Base-by-base conservation (phyloP, 164 flowering plant genomes). In the Chimonanthus salicifolius region DNA sequence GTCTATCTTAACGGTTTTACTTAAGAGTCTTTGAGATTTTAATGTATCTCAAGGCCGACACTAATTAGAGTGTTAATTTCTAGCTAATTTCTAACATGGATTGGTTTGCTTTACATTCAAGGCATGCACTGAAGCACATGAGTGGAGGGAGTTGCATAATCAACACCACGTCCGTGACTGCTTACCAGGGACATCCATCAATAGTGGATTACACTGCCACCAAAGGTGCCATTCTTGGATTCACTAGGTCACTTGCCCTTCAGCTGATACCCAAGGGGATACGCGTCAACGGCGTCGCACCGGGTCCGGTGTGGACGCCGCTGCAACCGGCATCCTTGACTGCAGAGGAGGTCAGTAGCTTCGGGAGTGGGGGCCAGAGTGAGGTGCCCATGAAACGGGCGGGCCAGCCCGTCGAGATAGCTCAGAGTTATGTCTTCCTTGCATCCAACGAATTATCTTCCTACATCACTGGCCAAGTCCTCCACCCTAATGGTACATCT, bases 301-400 rank as follows among this genome's bases (percentile, higher is more conserved):
- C 95, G 0, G 94, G 95, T 0, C 98, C 94, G 0, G 80, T 92
- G 0, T 91, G 94, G 92, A 90, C 95, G 0, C 95, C 97, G 0
- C 72, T 90, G 67, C 85, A 89, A 1, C 94, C 93, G 8, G 82
- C 94, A 0, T 88, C 90, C 0, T 87, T 91, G 69, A 64, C 10
- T 4, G 33, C 33, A 1, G 91, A 88, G 6, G 81, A 88, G 76
- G 47, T 54, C 7, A 71, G 78, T 1, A 75, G 66, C 0, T 93
- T 93, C 47, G 92, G 98, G 20, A 51, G 68, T 0, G 66, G 86
- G 33, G 33, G 33, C 33, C 1, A 33, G 33, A 33, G 0, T 33
- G 33, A 0, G 72, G 89, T 83, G 71, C 94, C 98, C 0, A 93
- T 93, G 98, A 77, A 81, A 8, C 81, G 98, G 82, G 88, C 98